Conservation (phyloP, 1,284 basidiomycete genomes). For the Melanopsichium pennsylvanicum region DNA sequence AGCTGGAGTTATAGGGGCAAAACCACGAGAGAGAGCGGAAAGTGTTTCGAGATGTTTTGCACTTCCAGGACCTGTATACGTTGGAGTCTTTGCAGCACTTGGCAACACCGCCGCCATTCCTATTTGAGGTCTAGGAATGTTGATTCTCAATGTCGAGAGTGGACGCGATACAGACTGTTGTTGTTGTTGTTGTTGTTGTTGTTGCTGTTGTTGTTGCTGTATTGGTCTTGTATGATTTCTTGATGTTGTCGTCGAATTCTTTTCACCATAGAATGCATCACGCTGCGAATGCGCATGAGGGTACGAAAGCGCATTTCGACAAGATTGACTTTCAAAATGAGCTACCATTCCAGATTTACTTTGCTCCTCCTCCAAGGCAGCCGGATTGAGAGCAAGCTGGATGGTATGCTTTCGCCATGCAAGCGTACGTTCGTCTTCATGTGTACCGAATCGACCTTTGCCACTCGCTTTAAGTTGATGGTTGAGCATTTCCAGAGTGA, state of each 20-base stretch:
- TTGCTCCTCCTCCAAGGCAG: constrained; percentile 4
- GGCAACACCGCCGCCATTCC: background rate
- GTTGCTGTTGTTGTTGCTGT: too few species aligned
- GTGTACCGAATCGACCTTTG: background rate
- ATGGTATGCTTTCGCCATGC: constrained; percentile 35
- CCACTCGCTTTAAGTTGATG: constrained; percentile 3
- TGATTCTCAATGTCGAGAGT: constrained; percentile 12
- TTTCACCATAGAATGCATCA: too few species aligned
- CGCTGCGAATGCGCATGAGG: too few species aligned
- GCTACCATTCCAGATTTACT: too few species aligned
- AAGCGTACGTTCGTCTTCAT: constrained; percentile 31
- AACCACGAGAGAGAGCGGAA: background rate
- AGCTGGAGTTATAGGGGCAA: too few species aligned
- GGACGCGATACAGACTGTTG: background rate
- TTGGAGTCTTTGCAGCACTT: constrained; percentile 2
- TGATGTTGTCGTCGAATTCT: too few species aligned
- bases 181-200: too few species aligned
- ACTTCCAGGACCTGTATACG: constrained; percentile 15
- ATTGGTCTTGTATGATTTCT: too few species aligned
- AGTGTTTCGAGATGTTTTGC: constrained; percentile 14
- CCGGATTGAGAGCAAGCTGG: constrained; percentile 22
- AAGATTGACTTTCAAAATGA: too few species aligned
- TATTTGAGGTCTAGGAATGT: constrained; percentile 1
- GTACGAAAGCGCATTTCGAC: too few species aligned
- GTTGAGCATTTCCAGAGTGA: constrained; percentile 8